phyloP scores from a whole-genome alignment of 2,329 filamentous ascomycete genomes.

The Zasmidium angulare region DNA sequence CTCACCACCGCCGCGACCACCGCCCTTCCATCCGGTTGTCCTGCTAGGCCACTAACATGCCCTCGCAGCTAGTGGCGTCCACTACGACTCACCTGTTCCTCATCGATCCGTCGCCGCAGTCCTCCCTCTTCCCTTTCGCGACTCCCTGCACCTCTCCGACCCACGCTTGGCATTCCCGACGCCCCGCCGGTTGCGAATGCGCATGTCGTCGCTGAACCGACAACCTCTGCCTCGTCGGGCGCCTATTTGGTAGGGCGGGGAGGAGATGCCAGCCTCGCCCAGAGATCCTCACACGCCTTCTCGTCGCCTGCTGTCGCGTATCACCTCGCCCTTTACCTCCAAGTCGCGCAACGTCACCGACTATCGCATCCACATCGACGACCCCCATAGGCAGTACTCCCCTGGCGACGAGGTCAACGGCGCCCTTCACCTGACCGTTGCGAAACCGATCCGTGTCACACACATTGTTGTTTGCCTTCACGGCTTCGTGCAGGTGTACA shows the following conservation, averaged over 20 bases:
- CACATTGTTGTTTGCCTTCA: conserved; percentile 77
- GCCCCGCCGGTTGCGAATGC: background rate
- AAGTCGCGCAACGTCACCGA: conserved; percentile 69
- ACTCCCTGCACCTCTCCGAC: background rate
- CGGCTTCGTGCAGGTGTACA: conserved; percentile 77
- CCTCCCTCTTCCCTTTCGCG: background rate
- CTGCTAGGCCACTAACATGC: background rate
- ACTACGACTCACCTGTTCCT: background rate
- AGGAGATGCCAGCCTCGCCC: background rate
- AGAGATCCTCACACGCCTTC: conserved; percentile 18
- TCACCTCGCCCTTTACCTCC: conserved; percentile 56
- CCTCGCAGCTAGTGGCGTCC: background rate
- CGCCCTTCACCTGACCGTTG: conserved; percentile 68
- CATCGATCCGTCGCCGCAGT: background rate
- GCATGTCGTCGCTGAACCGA: conserved; percentile 3
- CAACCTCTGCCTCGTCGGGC: background rate
- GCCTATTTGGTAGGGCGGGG: background rate
- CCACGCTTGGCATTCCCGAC: background rate
- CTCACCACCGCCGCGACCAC: background rate
- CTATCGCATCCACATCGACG: conserved; percentile 74
- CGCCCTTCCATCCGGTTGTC: background rate
- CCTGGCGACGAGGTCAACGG: conserved; percentile 75
- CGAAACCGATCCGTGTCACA: conserved; percentile 74
- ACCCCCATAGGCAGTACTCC: conserved; percentile 74
- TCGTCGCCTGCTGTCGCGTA: conserved; percentile 50